Conservation (phyloP, 208 protist species). For the Crithidia mellificae region DNA sequence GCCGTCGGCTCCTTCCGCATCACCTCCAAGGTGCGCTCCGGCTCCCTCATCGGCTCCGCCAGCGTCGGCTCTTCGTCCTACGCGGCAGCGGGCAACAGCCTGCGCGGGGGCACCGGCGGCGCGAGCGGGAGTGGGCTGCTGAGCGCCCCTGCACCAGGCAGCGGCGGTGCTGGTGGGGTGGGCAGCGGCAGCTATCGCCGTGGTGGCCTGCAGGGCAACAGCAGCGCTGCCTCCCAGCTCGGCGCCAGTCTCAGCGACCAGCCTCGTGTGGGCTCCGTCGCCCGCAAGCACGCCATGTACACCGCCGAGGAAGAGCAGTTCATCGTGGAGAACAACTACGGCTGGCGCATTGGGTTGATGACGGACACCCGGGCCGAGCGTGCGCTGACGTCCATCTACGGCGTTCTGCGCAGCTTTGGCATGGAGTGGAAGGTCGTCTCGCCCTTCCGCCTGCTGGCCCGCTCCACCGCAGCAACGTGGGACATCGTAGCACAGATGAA, state of each 20-base stretch:
- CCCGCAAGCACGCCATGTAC: slow-evolving; percentile 74
- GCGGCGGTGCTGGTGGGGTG: slow-evolving; percentile 13
- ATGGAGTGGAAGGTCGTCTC: slow-evolving; percentile 89
- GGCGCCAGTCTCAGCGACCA: slow-evolving; percentile 47
- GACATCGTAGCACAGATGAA: slow-evolving; percentile 28
- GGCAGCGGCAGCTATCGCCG: slow-evolving; percentile 26
- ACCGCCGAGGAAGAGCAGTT: slow-evolving; percentile 80
- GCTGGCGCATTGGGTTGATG: slow-evolving; percentile 92
- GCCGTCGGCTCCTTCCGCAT: slow-evolving; percentile 55
- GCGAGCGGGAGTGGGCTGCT: slow-evolving; percentile 4
- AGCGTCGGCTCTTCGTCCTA: slow-evolving; percentile 28
- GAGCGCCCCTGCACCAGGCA: neutral
- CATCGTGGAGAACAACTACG: slow-evolving; percentile 76
- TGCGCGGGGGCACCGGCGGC: slow-evolving; percentile 5
- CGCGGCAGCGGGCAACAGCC: slow-evolving; percentile 24
- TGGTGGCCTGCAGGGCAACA: slow-evolving; percentile 23
- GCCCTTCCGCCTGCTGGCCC: slow-evolving; percentile 66
- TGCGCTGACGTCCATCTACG: slow-evolving; percentile 62
- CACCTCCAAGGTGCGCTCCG: slow-evolving; percentile 25
- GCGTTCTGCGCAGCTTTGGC: slow-evolving; percentile 47
- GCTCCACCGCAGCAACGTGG: slow-evolving; percentile 70
- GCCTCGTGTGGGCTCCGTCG: slow-evolving; percentile 76
- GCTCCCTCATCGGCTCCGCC: slow-evolving; percentile 26
- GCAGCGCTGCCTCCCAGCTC: slow-evolving; percentile 36
- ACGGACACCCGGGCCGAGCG: slow-evolving; percentile 63